Evolutionary conservation across 305 asterid species (phyloP).

Genomic region (Plantago coronopus): DNA sequence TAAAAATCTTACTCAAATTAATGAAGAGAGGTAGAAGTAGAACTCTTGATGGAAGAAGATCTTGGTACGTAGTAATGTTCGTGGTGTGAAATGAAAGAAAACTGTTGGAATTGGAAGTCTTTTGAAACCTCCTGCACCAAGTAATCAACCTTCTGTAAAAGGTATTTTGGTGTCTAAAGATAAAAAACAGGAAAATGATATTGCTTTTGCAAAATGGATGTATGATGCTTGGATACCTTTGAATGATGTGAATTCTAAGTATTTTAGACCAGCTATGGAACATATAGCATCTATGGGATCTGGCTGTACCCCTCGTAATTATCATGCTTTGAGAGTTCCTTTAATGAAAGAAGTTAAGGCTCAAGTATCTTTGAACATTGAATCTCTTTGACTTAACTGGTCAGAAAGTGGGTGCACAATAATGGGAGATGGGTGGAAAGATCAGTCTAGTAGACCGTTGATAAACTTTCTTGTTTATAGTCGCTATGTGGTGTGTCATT

Average conservation of each 20-base stretch:
- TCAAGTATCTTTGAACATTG: not conserved
- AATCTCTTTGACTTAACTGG: not conserved
- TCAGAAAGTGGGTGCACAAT: not conserved
- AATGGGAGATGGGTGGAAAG: conserved; percentile 15
- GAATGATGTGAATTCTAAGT: conserved; percentile 11
- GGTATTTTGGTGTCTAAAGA: not conserved
- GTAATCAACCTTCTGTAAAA: not conserved
- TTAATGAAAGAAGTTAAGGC: not conserved
- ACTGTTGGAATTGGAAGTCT: too few species aligned
- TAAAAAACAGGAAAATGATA: conserved; percentile 1
- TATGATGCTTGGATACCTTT: conserved; percentile 8
- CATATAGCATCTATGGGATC: not conserved
- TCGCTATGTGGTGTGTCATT: not conserved
- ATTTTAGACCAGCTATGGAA: not conserved
- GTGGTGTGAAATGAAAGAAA: too few species aligned
- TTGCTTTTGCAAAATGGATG: conserved; percentile 1
- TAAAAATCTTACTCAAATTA: too few species aligned
- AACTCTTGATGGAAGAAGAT: not conserved
- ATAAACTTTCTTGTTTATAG: conserved; percentile 12
- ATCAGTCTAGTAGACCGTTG: not conserved
- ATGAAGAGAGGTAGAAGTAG: not conserved
- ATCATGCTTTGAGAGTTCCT: not conserved
- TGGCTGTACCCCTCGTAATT: not conserved
- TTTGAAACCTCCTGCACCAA: not conserved
- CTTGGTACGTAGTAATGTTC: too few species aligned